A percentile compares a stretch with the other conserved stretches of the same genome.
These are phyloP conservation scores for Eutypa lata DNA, from an alignment of 2,329 filamentous ascomycete genomes.

Conservation along the genomic window DNA sequence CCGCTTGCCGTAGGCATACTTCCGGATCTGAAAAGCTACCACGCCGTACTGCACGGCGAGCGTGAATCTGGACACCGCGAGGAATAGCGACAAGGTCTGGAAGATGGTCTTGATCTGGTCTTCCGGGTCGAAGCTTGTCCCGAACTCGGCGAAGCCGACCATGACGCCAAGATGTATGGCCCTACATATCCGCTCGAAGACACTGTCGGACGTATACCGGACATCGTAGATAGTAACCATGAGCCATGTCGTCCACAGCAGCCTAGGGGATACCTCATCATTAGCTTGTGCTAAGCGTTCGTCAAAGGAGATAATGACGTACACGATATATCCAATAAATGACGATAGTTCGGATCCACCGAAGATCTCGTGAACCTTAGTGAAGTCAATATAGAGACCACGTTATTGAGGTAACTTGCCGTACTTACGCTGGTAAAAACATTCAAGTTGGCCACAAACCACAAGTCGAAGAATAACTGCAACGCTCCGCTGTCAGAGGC, in stretches of 20 bases:
- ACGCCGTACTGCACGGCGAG: conserved; percentile 52
- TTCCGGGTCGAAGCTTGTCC: conserved; percentile 40
- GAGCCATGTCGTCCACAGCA: conserved; percentile 69
- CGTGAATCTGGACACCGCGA: conserved; percentile 51
- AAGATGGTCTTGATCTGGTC: conserved; percentile 36
- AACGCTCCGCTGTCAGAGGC: background rate
- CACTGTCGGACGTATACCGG: conserved; percentile 61
- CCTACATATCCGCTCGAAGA: conserved; percentile 60
- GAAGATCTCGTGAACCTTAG: conserved; percentile 27
- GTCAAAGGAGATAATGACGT: conserved; percentile 13
- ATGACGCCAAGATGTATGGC: conserved; percentile 61
- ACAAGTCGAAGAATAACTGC: conserved; percentile 58
- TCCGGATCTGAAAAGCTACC: conserved; percentile 40
- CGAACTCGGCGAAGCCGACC: conserved; percentile 62
- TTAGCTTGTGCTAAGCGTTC: conserved; percentile 30
- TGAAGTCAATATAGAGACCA: conserved; percentile 5
- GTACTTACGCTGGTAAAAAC: conserved; percentile 51
- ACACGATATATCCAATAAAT: conserved; percentile 53
- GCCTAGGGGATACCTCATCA: conserved; percentile 30
- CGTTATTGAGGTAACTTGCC: background rate
- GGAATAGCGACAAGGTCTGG: conserved; percentile 41
- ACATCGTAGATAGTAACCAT: conserved; percentile 63
- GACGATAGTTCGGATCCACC: conserved; percentile 23
- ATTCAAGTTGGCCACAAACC: conserved; percentile 63
- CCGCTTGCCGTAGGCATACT: conserved; percentile 33